phyloP scores from a whole-genome alignment of 352 stramenopile genomes.

The Pythium coloratum region DNA sequence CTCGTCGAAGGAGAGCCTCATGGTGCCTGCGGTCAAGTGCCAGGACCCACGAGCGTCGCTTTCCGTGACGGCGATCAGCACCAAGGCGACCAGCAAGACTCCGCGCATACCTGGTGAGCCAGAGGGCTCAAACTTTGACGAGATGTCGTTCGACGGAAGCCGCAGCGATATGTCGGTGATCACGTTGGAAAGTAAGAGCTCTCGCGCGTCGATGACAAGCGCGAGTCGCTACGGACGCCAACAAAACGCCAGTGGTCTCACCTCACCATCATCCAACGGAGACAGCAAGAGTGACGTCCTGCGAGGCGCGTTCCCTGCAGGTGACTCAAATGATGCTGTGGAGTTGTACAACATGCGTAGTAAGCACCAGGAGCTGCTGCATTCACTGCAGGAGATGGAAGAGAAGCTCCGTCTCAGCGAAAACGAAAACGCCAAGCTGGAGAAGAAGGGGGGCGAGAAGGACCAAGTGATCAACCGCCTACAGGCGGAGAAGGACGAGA shows the following conservation, averaged over 20 bases:
- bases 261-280: conserved; percentile 12
- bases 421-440: conserved; percentile 52
- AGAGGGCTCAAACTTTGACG: conserved; percentile 33
- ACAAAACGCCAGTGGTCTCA: conserved; percentile 5
- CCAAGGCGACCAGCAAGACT: conserved; percentile 36
- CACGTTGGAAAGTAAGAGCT: conserved; percentile 56
- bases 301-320: conserved; percentile 17
- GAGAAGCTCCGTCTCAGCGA: conserved; percentile 55
- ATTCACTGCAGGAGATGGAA: conserved; percentile 50
- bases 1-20: conserved; percentile 62
- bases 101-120: conserved; percentile 12
- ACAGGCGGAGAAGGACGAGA: conserved; percentile 36
- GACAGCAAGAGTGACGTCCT: conserved; percentile 27
- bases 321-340: conserved; percentile 22
- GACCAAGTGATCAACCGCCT: conserved; percentile 48
- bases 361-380: conserved; percentile 42
- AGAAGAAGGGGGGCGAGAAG: conserved; percentile 50
- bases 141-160: conserved; percentile 55
- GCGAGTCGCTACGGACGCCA: conserved; percentile 13
- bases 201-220: conserved; percentile 38
- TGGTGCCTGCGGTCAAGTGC: conserved; percentile 57
- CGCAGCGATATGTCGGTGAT: conserved; percentile 63
- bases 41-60: conserved; percentile 61
- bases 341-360: conserved; percentile 29
- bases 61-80: conserved; percentile 59